phyloP scores from a whole-genome alignment of 2,329 filamentous ascomycete species.

The Zopfia rhizophila region DNA sequence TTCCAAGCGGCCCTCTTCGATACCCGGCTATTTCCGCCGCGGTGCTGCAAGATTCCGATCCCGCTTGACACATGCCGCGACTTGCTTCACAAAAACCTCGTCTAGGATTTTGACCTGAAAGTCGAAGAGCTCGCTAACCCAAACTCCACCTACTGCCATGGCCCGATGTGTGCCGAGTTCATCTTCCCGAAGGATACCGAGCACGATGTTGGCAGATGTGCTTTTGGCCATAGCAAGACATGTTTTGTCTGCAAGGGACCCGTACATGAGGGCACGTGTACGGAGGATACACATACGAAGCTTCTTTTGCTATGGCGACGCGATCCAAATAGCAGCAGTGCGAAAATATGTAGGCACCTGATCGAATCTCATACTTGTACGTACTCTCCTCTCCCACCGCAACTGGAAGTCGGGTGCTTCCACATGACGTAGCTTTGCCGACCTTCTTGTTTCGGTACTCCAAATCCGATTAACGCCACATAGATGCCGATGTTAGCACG shows the following conservation, averaged over 20 bases:
- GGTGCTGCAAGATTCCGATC: slow-evolving; percentile 30
- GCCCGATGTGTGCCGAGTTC: slow-evolving; percentile 24
- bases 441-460: background rate
- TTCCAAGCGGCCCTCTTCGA: slow-evolving; percentile 28
- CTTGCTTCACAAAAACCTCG: slow-evolving; percentile 16
- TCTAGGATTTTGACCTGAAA: slow-evolving; percentile 26
- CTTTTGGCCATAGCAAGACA: slow-evolving; percentile 20
- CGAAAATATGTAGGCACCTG: slow-evolving; percentile 27
- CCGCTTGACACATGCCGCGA: slow-evolving; percentile 20
- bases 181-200: slow-evolving; percentile 19
- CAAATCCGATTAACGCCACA: background rate
- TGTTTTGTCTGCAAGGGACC: slow-evolving; percentile 26
- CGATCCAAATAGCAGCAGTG: slow-evolving; percentile 32
- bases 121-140: slow-evolving; percentile 29
- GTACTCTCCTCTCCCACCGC: too few relatives aligned
- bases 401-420: slow-evolving; percentile 26
- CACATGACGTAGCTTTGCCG: slow-evolving; percentile 30
- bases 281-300: slow-evolving; percentile 23
- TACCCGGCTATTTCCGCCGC: slow-evolving; percentile 33
- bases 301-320: slow-evolving; percentile 26
- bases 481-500: slow-evolving; percentile 24
- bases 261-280: slow-evolving; percentile 21
- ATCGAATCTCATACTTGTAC: too few relatives aligned
- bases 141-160: slow-evolving; percentile 28
- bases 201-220: slow-evolving; percentile 18